Evolutionary conservation across 2,329 filamentous ascomycete genomes (phyloP), one percentile per base, ranked within the genome.

Genomic region (Sphaerulina vaccinii): DNA sequence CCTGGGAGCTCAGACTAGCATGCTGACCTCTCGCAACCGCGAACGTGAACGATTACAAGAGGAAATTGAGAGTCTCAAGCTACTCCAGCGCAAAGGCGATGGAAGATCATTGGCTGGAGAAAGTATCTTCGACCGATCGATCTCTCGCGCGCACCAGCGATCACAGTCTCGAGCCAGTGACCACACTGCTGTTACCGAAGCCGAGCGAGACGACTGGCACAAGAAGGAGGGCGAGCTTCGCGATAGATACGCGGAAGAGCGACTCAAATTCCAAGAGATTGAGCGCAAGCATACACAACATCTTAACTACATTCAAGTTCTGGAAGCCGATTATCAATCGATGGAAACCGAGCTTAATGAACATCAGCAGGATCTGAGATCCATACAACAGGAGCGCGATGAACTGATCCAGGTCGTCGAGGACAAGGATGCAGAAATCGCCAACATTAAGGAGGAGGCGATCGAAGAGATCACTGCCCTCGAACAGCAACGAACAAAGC

Each of bases 21-120:
- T 99, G 90, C 80, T 99, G 27, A 96, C 92, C 1, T 97, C 93
- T 29, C 82, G 93, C 19, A 96, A 96, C 65, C 87, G 90, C 21
- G 93, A 99, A 68, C 95, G 96, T 67, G 91, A 97, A 68, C 84
- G 90, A 4, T 78, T 99, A 7, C 95, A 97, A 69, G 90, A 96
- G 67, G 92, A 99, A 68, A 97, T 97, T 57, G 93, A 99, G 71
- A 91, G 96, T 56, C 78, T 99, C 56, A 99, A 97, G 72, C 83
- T 97, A 63, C 84, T 87, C 1, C 86, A 90, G 59, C 85, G 90
- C 49, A 84, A 89, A 57, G 83, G 82, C 23, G 87, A 82, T 56
- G 71, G 70, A 47, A 73, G 78, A 51, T 84, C 81, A 2, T 70
- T 81, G 48, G 77, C 90, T 1, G 84, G 92, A 5, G 93, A 97